phyloP scores from a whole-genome alignment of 2,329 filamentous ascomycete species.

The Colletotrichum sp. region DNA sequence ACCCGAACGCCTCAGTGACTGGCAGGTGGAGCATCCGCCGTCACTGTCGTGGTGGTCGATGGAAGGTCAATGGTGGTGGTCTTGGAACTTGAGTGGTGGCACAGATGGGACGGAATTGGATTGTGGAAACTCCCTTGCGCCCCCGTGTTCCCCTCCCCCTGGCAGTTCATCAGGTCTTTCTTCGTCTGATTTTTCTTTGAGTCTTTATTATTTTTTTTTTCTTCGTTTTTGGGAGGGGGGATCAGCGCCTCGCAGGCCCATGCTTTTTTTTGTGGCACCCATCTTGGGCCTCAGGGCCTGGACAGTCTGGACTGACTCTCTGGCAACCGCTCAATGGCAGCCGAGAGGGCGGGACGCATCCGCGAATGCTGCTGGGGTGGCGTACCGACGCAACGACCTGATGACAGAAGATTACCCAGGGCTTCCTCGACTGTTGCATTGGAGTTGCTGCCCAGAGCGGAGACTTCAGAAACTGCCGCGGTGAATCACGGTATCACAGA shows the following conservation, averaged over 20 bases:
- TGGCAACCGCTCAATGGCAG: background rate
- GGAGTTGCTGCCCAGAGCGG: constrained; percentile 8
- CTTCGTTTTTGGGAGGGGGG: background rate
- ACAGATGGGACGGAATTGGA: background rate
- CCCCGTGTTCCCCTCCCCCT: background rate
- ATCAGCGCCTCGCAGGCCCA: constrained; percentile 7
- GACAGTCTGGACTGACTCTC: constrained; percentile 19
- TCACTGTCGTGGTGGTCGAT: background rate
- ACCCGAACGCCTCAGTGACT: background rate
- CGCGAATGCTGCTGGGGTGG: constrained; percentile 1
- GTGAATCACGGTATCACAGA: background rate
- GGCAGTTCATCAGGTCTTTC: constrained; percentile 10
- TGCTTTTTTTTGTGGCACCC: constrained; percentile 13
- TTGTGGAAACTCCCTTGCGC: background rate
- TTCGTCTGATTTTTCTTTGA: background rate
- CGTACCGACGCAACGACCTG: constrained; percentile 10
- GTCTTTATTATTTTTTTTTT: background rate
- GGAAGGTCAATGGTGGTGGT: background rate
- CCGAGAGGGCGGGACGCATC: background rate
- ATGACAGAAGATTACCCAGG: constrained; percentile 4
- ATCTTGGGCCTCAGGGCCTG: background rate
- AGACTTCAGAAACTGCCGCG: background rate
- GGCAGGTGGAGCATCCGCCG: background rate
- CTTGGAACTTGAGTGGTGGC: background rate
- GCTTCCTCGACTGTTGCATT: background rate